Evolutionary conservation across 768 basidiomycete species (phyloP), one percentile per base, ranked within the genome.

Genomic region (Podaxis rugospora): DNA sequence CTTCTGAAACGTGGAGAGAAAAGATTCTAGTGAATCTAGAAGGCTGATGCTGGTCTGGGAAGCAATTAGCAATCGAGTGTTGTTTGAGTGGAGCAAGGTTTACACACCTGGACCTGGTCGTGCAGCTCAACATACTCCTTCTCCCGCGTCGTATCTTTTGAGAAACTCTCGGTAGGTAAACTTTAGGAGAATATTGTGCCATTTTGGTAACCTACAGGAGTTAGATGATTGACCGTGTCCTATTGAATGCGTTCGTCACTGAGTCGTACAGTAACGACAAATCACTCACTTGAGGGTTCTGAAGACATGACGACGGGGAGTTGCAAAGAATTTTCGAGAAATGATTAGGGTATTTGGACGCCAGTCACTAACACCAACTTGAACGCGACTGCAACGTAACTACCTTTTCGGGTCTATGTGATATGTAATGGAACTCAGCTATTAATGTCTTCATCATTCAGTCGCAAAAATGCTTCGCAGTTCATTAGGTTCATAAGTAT

Each of bases 1-100:
- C 66, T 82, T 89, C 73, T 98, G 96, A 69, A 99, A 99, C 0
- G 92, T 97, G 2, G 93, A 94, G 10, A 99, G 81, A 72, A 98
- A 98, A 1, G 86, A 81, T 65, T 97, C 89, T 2, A 99, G 81
- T 1, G 93, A 93, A 68, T 93, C 88, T 56, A 99, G 80, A 18
- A 98, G 82, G 61, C 80, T 81, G 13, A 92, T 83, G 68, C 95
- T 96, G 14, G 92, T 89, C 96, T 99, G 70, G 6, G 25, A 23
- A 28, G 37, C 40, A 42, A 28, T 57, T 66, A 39, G 55, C 60
- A 60, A 65, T 35, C 28, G 27, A 47, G 9, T 3, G 58, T 53
- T 32, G 7, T 39, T 21, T 49, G 27, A 27, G 35, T 16, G n/a
- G 47, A n/a, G 16, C 28, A 2, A 35, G 13, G 14, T 25, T 40